Conservation (phyloP, 495 filamentous ascomycete genomes). For the Trichocladium antarcticum region DNA sequence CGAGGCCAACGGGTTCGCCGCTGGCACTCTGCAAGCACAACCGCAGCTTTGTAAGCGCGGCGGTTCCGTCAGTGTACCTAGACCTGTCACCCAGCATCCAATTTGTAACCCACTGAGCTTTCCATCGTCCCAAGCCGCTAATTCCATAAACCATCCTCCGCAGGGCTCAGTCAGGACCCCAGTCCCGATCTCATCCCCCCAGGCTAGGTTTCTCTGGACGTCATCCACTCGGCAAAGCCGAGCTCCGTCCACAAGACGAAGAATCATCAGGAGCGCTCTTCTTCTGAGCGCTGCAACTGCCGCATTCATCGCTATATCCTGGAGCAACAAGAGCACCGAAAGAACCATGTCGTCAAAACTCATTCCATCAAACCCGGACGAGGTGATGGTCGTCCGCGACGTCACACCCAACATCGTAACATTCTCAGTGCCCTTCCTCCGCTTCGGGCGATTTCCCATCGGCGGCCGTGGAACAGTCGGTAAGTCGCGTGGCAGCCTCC, state of each 20-base stretch:
- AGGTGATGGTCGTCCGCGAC: slow-evolving; percentile 78
- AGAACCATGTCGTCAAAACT: slow-evolving; percentile 36
- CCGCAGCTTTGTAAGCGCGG: slow-evolving; percentile 1
- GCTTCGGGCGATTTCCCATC: slow-evolving; percentile 69
- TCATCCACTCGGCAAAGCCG: background rate
- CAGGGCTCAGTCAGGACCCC: background rate
- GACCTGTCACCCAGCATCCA: background rate
- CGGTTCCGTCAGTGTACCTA: background rate
- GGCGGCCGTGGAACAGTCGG: slow-evolving; percentile 81
- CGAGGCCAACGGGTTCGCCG: background rate
- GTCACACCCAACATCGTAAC: slow-evolving; percentile 71
- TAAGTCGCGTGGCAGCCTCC: too few relatives aligned
- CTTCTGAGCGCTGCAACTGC: background rate
- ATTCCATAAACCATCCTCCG: too few relatives aligned
- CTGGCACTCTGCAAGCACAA: background rate
- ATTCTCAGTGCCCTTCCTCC: slow-evolving; percentile 71
- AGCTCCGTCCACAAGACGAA: background rate
- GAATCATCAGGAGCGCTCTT: background rate
- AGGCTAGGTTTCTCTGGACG: background rate
- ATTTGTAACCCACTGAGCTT: background rate
- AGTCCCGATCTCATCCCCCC: background rate
- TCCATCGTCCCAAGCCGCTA: background rate
- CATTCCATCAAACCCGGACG: slow-evolving; percentile 50
- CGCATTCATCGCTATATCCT: background rate
- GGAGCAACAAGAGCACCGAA: background rate